Evolutionary conservation across 2,329 filamentous ascomycete species (phyloP).

Genomic region (Penicillium griseofulvum): DNA sequence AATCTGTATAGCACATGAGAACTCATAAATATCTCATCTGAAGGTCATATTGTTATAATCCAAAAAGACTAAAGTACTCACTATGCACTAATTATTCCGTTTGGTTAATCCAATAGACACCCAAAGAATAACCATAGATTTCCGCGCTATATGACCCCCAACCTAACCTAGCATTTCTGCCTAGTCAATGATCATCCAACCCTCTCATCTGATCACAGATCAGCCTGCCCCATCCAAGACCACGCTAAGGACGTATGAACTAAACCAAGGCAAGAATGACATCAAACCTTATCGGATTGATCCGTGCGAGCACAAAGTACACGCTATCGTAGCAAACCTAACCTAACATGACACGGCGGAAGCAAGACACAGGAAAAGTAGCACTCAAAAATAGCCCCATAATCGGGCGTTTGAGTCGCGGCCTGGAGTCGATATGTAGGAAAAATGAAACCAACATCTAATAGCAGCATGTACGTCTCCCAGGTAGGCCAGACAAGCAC

Average conservation of each 20-base stretch:
- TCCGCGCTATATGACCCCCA: not conserved
- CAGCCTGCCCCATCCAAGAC: not conserved
- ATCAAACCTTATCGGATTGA: not conserved
- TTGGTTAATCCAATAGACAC: not conserved
- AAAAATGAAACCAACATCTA: slow-evolving; percentile 2
- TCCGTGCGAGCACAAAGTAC: not conserved
- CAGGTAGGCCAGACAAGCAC: not conserved
- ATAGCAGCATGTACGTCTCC: not conserved
- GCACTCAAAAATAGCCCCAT: not conserved
- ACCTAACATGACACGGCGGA: not conserved
- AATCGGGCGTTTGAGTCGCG: not conserved
- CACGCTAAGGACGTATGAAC: not conserved
- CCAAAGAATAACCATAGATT: not conserved
- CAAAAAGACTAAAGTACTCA: not conserved
- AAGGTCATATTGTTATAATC: not conserved
- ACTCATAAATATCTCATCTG: not conserved
- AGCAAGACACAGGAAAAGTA: not conserved
- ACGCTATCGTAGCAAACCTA: not conserved
- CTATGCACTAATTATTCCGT: too few species aligned
- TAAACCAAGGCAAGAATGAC: not conserved
- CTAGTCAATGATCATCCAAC: not conserved
- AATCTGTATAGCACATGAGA: too few species aligned
- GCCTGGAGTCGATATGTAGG: not conserved
- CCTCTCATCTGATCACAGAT: not conserved
- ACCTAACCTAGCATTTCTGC: not conserved